phyloP scores from a whole-genome alignment of 495 filamentous ascomycete species.

The Neurospora discreta region DNA sequence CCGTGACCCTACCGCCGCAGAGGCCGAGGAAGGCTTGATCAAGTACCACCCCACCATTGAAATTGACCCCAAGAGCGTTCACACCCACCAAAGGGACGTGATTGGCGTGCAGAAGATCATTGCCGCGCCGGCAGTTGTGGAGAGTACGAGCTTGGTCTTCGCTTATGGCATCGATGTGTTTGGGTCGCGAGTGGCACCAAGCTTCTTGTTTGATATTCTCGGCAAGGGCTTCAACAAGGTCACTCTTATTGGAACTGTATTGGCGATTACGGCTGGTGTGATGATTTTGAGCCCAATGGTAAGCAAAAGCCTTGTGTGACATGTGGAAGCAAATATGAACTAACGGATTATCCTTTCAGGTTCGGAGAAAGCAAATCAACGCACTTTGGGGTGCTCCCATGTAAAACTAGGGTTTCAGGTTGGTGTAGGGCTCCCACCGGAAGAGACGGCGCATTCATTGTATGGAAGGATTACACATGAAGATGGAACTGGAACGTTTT shows the following conservation, averaged over 20 bases:
- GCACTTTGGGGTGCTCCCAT: slow-evolving; percentile 20
- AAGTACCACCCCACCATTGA: slow-evolving; percentile 66
- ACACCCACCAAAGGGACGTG: slow-evolving; percentile 78
- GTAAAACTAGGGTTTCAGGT: background rate
- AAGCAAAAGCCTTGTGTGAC: slow-evolving; percentile 21
- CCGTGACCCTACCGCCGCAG: slow-evolving; percentile 67
- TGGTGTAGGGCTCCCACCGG: background rate
- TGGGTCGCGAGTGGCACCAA: slow-evolving; percentile 73
- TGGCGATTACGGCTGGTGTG: slow-evolving; percentile 64
- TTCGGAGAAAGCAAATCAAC: slow-evolving; percentile 31
- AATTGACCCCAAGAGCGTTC: slow-evolving; percentile 68
- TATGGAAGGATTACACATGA: background rate
- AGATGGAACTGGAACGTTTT: background rate
- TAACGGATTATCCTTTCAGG: slow-evolving; percentile 10
- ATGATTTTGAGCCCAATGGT: slow-evolving; percentile 76
- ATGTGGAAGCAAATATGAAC: background rate
- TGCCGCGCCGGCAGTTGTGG: slow-evolving; percentile 65
- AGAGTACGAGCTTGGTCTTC: slow-evolving; percentile 86
- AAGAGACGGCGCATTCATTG: background rate
- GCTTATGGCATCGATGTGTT: slow-evolving; percentile 86
- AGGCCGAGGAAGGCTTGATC: slow-evolving; percentile 74
- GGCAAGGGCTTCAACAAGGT: slow-evolving; percentile 89
- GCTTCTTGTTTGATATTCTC: slow-evolving; percentile 79
- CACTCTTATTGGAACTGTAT: slow-evolving; percentile 71
- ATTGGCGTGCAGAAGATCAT: slow-evolving; percentile 62